Evolutionary conservation across 163 green algal species (phyloP).

Genomic region (Scenedesmus sp.): DNA sequence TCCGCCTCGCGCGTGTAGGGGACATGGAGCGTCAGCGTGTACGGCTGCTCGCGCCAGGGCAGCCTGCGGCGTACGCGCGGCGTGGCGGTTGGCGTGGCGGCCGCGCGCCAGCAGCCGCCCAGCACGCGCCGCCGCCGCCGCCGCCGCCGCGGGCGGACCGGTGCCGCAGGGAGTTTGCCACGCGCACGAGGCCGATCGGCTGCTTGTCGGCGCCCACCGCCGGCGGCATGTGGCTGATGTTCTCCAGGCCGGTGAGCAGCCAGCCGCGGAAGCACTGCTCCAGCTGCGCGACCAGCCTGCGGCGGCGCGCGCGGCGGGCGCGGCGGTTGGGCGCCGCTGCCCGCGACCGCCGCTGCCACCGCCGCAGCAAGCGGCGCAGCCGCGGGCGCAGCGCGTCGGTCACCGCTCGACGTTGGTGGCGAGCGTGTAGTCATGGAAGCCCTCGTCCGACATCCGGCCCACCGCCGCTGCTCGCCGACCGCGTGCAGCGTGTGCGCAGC

Average conservation of each 20-base stretch:
- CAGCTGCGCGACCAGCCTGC: conserved; percentile 69
- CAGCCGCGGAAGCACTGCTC: conserved; percentile 69
- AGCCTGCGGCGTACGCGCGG: too few relatives aligned
- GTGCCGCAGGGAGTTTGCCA: too few relatives aligned
- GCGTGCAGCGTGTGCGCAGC: too few relatives aligned
- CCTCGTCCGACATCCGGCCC: conserved; percentile 52
- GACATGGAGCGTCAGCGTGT: conserved; percentile 70
- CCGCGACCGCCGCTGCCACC: neutral
- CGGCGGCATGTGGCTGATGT: conserved; percentile 49
- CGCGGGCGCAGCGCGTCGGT: neutral
- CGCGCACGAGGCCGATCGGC: conserved; percentile 10
- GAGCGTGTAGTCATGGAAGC: conserved; percentile 74
- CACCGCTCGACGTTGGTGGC: conserved; percentile 67
- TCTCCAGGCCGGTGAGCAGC: conserved; percentile 55
- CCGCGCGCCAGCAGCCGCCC: too few relatives aligned
- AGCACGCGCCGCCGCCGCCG: too few relatives aligned
- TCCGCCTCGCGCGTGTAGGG: conserved; percentile 51
- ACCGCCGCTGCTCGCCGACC: too few relatives aligned
- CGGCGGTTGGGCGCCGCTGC: neutral
- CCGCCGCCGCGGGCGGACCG: too few relatives aligned
- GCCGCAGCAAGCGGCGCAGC: neutral
- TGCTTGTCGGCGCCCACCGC: conserved; percentile 27
- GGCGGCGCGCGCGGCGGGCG: too few relatives aligned
- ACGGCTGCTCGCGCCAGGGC: conserved; percentile 69
- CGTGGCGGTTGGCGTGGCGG: too few relatives aligned